These are phyloP conservation scores for Daldinia grandis DNA, from an alignment of 495 filamentous ascomycete genomes.

Conservation along the genomic window DNA sequence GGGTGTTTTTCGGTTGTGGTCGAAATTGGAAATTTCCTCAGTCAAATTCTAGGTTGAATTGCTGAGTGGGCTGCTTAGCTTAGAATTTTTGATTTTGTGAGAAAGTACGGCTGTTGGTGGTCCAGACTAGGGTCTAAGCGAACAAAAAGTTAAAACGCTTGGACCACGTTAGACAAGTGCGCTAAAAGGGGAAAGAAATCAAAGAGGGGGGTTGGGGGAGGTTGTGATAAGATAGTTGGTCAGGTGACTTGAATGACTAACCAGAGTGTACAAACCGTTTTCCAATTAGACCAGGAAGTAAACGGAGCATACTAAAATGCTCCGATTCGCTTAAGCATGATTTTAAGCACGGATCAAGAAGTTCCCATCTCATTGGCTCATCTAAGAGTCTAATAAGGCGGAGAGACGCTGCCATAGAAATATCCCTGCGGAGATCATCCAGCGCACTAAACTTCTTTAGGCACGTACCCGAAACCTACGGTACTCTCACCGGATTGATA, in stretches of 20 bases:
- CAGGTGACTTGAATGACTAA: slow-evolving; percentile 26
- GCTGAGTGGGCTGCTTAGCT: slow-evolving; percentile 20
- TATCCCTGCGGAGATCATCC: slow-evolving; percentile 30
- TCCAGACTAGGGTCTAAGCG: slow-evolving; percentile 38
- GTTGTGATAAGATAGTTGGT: neutral
- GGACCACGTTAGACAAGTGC: slow-evolving; percentile 13
- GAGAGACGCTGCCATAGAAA: slow-evolving; percentile 3
- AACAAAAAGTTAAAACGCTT: slow-evolving; percentile 16
- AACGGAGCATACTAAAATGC: slow-evolving; percentile 18
- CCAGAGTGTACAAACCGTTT: neutral
- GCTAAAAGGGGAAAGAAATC: neutral
- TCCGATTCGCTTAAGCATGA: slow-evolving; percentile 23
- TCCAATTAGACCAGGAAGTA: slow-evolving; percentile 17
- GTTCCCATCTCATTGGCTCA: slow-evolving; percentile 33
- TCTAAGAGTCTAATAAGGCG: slow-evolving; percentile 11
- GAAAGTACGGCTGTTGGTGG: slow-evolving; percentile 19
- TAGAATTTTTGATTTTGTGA: slow-evolving; percentile 27
- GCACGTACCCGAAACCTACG: slow-evolving; percentile 38
- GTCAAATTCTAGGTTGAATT: slow-evolving; percentile 22
- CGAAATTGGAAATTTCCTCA: slow-evolving; percentile 24
- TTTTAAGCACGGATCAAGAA: slow-evolving; percentile 14
- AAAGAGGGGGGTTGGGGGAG: neutral
- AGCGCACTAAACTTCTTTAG: slow-evolving; percentile 22
- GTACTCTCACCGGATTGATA: slow-evolving; percentile 35
- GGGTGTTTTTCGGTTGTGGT: slow-evolving; percentile 27